Base-by-base conservation (phyloP, 192 early-diverging fungal species). In the Rhizoclosmatium sp. region DNA sequence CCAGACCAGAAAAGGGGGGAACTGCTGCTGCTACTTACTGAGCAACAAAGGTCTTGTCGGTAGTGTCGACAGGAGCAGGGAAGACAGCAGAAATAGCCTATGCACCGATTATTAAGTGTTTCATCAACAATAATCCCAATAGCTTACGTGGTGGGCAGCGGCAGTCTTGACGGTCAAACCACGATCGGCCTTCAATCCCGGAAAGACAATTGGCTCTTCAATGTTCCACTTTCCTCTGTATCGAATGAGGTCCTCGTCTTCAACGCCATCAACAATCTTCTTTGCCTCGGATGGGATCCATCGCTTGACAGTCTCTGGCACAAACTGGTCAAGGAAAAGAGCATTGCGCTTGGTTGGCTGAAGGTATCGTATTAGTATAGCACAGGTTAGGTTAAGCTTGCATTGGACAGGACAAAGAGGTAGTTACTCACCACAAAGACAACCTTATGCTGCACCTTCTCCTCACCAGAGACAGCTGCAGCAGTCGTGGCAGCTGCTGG, bases 101-200 rank as follows among this genome's bases (percentile, higher is more conserved):
- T 10, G 31, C 42, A 47, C 4, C 10, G 66, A 19, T 16, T 7
- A 62, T 21, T 7, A 62, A 19, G 21, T 19, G 39, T 23, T 19
- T 19, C 9, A 9, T 4, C 7, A 40, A 62, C 19, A 23, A 62
- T 7, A 40, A 62, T 7, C 21, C 47, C 7, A 62, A 1, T 19
- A 78, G 77, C 78, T 59, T 81, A 90, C 96, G 77, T 95, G 93
- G 80, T 95, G 93, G 4, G 94, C 91, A 48, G 95, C 95, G 4
- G 90, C 83, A 68, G 90, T 85, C 86, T 95, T 95, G 61, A 93
- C 91, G 16, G 95, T 92, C 47, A 98, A 85, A 9, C 92, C 95
- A 46, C 84, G 75, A 83, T 98, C 95, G 56, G 91, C 91, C 0
- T 39, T 48, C 56, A 95, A 71, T 14, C 89, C 91, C 4, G 84